These are phyloP conservation scores for Cutaneotrichosporon arboriforme DNA, from an alignment of 1,284 basidiomycete genomes.

Conservation along the genomic window DNA sequence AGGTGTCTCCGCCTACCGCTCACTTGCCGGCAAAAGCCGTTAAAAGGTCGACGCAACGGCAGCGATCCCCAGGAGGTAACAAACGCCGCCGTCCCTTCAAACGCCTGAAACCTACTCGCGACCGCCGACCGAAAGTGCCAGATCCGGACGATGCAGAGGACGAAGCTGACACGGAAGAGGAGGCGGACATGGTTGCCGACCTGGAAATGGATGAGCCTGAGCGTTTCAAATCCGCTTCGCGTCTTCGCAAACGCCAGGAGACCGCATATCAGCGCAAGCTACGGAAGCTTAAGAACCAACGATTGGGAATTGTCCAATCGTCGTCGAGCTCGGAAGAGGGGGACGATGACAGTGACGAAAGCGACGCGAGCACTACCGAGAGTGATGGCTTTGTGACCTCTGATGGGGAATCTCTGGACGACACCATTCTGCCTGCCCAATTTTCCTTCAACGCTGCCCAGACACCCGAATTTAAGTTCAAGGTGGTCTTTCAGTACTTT, in stretches of 20 bases:
- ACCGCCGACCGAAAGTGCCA: no score
- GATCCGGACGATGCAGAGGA: slow-evolving; percentile 26
- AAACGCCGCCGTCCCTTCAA: background rate
- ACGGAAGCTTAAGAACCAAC: slow-evolving; percentile 25
- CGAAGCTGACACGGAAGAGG: slow-evolving; percentile 45
- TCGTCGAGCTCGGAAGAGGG: slow-evolving; percentile 9
- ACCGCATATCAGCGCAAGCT: slow-evolving; percentile 35
- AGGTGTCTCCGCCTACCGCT: no score
- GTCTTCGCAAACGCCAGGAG: slow-evolving; percentile 24
- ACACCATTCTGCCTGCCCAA: slow-evolving; percentile 58
- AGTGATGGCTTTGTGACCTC: slow-evolving; percentile 63
- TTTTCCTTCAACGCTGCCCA: slow-evolving; percentile 73
- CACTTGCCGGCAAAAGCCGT: no score
- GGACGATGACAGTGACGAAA: slow-evolving; percentile 33
- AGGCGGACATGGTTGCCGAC: slow-evolving; percentile 56
- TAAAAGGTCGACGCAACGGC: no score
- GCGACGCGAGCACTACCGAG: slow-evolving; percentile 27
- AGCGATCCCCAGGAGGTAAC: no score
- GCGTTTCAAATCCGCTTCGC: slow-evolving; percentile 52
- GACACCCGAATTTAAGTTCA: slow-evolving; percentile 43
- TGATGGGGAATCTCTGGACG: slow-evolving; percentile 54
- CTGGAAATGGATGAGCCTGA: slow-evolving; percentile 51
- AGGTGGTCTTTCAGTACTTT: slow-evolving; percentile 73
- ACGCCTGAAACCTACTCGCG: no score
- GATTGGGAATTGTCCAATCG: slow-evolving; percentile 8